phyloP scores from a whole-genome alignment of 108 stramenopile species.

The Nannochloropsis granulata region DNA sequence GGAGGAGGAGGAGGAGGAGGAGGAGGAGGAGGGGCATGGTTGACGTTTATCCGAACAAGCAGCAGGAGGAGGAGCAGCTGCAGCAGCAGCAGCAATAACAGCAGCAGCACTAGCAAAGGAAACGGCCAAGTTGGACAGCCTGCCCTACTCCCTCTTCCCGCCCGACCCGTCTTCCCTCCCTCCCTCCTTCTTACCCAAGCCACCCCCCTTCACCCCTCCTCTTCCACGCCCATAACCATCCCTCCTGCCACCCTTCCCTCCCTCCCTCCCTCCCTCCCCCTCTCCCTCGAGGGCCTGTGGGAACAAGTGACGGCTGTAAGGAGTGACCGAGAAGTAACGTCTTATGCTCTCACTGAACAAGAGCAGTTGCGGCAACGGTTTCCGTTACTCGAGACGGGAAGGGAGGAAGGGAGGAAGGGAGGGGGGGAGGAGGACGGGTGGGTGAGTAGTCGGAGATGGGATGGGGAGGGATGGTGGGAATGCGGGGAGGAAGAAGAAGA shows the following conservation, averaged over 20 bases:
- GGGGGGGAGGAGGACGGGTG: not conserved
- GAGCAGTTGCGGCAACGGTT: not conserved
- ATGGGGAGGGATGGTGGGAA: not conserved
- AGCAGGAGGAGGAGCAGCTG: too few relatives aligned
- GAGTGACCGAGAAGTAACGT: not conserved
- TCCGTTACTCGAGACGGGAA: not conserved
- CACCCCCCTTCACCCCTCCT: not conserved
- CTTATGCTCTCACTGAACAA: not conserved
- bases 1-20: not conserved
- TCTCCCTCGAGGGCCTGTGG: not conserved
- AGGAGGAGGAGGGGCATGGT: not conserved
- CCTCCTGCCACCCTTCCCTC: not conserved
- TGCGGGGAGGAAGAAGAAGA: not conserved
- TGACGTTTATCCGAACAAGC: not conserved
- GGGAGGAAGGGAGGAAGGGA: not conserved
- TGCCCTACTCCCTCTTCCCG: not conserved
- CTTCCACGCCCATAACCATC: not conserved
- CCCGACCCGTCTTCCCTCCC: not conserved
- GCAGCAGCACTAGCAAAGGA: not conserved
- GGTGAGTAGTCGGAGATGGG: not conserved
- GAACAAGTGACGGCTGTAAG: not conserved
- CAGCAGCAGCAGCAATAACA: too few relatives aligned
- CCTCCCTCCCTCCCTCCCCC: not conserved
- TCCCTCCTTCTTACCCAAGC: not conserved
- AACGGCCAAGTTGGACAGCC: not conserved